phyloP scores from a whole-genome alignment of 2,329 filamentous ascomycete genomes.

The Colletotrichum sp. region DNA sequence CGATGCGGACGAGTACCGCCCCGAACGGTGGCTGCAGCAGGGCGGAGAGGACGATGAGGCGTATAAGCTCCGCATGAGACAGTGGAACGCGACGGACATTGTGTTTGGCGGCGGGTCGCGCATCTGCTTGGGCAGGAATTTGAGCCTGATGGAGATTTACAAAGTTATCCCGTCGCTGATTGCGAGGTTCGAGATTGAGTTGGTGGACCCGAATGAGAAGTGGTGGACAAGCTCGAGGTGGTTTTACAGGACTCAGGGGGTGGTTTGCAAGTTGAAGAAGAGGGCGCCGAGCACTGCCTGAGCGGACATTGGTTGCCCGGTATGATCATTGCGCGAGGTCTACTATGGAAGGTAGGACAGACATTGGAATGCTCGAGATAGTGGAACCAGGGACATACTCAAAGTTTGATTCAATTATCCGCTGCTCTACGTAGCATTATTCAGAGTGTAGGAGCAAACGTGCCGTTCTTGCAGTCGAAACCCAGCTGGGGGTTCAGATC shows the following conservation, averaged over 20 bases:
- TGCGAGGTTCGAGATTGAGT: slow-evolving; percentile 41
- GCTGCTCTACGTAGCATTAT: not conserved
- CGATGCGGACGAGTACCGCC: slow-evolving; percentile 48
- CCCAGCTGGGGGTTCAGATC: slow-evolving; percentile 37
- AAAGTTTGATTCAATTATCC: not conserved
- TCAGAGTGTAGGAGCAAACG: slow-evolving; percentile 4
- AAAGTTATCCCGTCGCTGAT: slow-evolving; percentile 49
- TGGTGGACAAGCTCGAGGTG: slow-evolving; percentile 24
- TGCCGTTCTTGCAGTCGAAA: slow-evolving; percentile 38
- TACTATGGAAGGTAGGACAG: no score
- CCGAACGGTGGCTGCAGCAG: slow-evolving; percentile 52
- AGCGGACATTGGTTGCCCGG: not conserved
- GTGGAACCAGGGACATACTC: rapidly evolving
- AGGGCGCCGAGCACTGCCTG: not conserved
- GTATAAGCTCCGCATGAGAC: slow-evolving; percentile 35
- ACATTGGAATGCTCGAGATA: no score
- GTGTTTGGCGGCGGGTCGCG: slow-evolving; percentile 45
- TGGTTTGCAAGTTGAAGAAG: slow-evolving; percentile 24
- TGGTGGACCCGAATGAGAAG: slow-evolving; percentile 30
- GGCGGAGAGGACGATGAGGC: slow-evolving; percentile 33
- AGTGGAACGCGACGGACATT: slow-evolving; percentile 42
- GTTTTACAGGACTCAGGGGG: slow-evolving; percentile 23
- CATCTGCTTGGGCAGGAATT: slow-evolving; percentile 42
- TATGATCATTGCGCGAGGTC: not conserved
- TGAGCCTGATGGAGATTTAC: slow-evolving; percentile 37